phyloP scores from a whole-genome alignment of 495 filamentous ascomycete genomes.

The Penicillium odoratum region DNA sequence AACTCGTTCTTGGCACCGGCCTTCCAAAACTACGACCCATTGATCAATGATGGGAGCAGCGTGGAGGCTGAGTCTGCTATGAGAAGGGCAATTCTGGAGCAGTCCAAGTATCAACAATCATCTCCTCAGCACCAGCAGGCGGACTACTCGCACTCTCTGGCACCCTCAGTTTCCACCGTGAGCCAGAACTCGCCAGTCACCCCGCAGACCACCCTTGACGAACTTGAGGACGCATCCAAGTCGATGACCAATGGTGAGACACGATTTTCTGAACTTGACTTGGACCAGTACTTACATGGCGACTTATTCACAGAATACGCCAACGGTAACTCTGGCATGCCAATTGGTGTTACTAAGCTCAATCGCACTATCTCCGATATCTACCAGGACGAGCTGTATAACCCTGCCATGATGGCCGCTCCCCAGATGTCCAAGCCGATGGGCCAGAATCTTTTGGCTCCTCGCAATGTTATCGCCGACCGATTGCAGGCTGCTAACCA shows the following conservation, averaged over 20 bases:
- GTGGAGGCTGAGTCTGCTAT: constrained; percentile 52
- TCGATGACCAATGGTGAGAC: constrained; percentile 52
- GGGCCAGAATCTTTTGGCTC: constrained; percentile 47
- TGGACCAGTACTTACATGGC: constrained; percentile 62
- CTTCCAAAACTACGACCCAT: constrained; percentile 50
- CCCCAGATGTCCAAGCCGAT: constrained; percentile 43
- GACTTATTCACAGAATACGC: constrained; percentile 51
- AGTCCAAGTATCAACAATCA: constrained; percentile 33
- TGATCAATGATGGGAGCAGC: constrained; percentile 41
- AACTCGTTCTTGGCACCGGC: constrained; percentile 44
- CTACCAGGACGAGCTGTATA: constrained; percentile 83
- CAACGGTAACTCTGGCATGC: constrained; percentile 26
- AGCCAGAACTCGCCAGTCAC: constrained; percentile 59
- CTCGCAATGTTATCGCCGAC: constrained; percentile 67
- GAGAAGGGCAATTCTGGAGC: constrained; percentile 56
- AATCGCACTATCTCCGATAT: constrained; percentile 84
- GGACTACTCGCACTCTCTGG: constrained; percentile 52
- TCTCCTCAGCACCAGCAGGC: constrained; percentile 34
- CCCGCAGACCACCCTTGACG: constrained; percentile 53
- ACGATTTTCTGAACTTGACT: constrained; percentile 43
- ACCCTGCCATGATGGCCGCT: constrained; percentile 59
- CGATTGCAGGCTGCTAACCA: constrained; percentile 76
- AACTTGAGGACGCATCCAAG: constrained; percentile 52
- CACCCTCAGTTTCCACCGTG: constrained; percentile 56
- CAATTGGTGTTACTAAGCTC: constrained; percentile 68